Conservation (phyloP, 1,284 basidiomycete species). For the Mrakiaceae sp. region DNA sequence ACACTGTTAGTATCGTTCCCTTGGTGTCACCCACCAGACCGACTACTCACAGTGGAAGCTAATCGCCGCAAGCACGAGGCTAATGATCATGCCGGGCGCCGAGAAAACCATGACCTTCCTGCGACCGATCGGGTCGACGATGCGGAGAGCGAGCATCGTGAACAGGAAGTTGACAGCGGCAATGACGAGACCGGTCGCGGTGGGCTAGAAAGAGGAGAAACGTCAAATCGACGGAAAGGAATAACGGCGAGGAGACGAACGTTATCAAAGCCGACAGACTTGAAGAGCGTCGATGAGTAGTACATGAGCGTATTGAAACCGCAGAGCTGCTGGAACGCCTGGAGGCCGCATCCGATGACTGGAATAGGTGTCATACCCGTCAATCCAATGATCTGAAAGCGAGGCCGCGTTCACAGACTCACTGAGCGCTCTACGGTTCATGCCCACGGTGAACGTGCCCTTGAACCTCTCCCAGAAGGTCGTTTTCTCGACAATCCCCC, state of each 20-base stretch:
- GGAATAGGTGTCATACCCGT: background rate
- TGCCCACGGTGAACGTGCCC: conserved; percentile 46
- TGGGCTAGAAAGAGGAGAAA: conserved; percentile 31
- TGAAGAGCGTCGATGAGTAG: conserved; percentile 66
- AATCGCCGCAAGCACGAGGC: conserved; percentile 56
- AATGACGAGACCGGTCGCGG: conserved; percentile 64
- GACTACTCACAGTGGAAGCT: conserved; percentile 57
- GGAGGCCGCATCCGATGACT: conserved; percentile 67
- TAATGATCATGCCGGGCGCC: conserved; percentile 63
- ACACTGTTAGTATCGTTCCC: background rate
- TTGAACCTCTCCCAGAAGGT: conserved; percentile 48
- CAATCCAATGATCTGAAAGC: background rate
- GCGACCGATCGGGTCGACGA: conserved; percentile 67
- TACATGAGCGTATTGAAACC: conserved; percentile 56
- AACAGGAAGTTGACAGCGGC: conserved; percentile 71
- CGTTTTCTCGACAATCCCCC: conserved; percentile 50
- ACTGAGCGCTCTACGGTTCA: conserved; percentile 61
- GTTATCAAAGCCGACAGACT: conserved; percentile 66
- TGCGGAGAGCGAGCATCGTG: conserved; percentile 63
- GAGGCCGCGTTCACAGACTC: conserved; percentile 25
- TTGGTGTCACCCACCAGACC: background rate
- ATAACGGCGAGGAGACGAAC: conserved; percentile 21
- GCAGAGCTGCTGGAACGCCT: conserved; percentile 70
- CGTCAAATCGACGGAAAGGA: too few species aligned
- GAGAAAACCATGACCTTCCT: conserved; percentile 65